Evolutionary conservation across 352 stramenopile genomes (phyloP).

Genomic region (Phytophthora litchii): DNA sequence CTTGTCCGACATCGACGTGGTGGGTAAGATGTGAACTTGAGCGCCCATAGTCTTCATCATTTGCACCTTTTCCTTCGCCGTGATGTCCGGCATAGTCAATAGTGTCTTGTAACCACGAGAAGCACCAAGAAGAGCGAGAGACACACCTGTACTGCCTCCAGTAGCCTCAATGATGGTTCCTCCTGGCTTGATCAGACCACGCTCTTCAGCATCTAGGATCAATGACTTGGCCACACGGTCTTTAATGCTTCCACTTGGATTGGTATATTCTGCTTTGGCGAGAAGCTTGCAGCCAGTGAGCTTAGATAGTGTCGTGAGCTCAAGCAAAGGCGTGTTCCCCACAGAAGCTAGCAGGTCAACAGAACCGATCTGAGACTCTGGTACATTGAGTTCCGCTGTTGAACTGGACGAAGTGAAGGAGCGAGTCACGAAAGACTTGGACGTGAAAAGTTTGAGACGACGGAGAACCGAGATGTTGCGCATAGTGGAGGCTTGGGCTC

Average conservation of each 20-base stretch:
- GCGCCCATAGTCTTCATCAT: slow-evolving; percentile 81
- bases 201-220: slow-evolving; percentile 89
- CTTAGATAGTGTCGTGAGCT: slow-evolving; percentile 66
- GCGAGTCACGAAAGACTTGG: slow-evolving; percentile 3
- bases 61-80: slow-evolving; percentile 75
- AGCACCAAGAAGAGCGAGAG: slow-evolving; percentile 87
- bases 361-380: slow-evolving; percentile 18
- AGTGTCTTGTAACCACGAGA: slow-evolving; percentile 84
- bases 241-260: slow-evolving; percentile 94
- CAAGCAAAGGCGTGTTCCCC: slow-evolving; percentile 76
- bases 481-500: slow-evolving; percentile 22
- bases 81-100: slow-evolving; percentile 77
- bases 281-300: slow-evolving; percentile 78
- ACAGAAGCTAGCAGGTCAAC: slow-evolving; percentile 74
- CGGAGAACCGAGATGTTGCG: slow-evolving; percentile 13
- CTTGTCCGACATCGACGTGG: slow-evolving; percentile 65
- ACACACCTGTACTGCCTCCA: slow-evolving; percentile 92
- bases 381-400: not conserved
- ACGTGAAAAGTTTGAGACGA: not conserved
- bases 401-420: slow-evolving; percentile 15
- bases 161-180: slow-evolving; percentile 82
- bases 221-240: slow-evolving; percentile 93
- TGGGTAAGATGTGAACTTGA: slow-evolving; percentile 63
- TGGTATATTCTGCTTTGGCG: slow-evolving; percentile 85
- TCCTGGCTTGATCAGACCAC: slow-evolving; percentile 74